A percentile compares a stretch with the other conserved stretches of the same genome.
Conservation (phyloP, 1,284 basidiomycete genomes). For the Austroboletus olivaceoglutinosus region DNA sequence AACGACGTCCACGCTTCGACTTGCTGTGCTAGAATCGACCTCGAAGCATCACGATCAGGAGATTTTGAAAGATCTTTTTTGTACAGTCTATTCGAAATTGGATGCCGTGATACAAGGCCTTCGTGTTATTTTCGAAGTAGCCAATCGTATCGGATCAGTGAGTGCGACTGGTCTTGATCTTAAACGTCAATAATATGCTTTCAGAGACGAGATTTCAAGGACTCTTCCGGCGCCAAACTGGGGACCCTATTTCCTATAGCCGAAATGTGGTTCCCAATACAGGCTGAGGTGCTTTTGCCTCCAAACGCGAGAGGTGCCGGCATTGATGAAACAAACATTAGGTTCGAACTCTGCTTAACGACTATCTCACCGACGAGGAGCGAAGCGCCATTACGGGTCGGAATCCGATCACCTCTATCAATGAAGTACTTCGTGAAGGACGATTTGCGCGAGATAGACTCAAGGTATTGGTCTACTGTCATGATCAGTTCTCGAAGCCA, state of each 20-base stretch:
- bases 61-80: slow-evolving; percentile 90
- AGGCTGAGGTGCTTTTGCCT: slow-evolving; percentile 70
- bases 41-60: slow-evolving; percentile 79
- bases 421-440: slow-evolving; percentile 89
- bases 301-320: slow-evolving; percentile 1
- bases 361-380: slow-evolving; percentile 90
- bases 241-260: slow-evolving; percentile 75
- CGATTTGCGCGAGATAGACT: slow-evolving; percentile 73
- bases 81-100: slow-evolving; percentile 96
- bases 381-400: slow-evolving; percentile 72
- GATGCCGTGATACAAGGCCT: slow-evolving; percentile 95
- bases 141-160: slow-evolving; percentile 84
- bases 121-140: slow-evolving; percentile 88
- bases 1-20: slow-evolving; percentile 54
- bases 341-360: slow-evolving; percentile 84
- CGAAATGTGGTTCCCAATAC: slow-evolving; percentile 92
- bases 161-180: slow-evolving; percentile 31
- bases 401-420: slow-evolving; percentile 90
- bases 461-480: slow-evolving; percentile 52
- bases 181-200: slow-evolving; percentile 6
- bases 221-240: slow-evolving; percentile 72
- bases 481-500: slow-evolving; percentile 1
- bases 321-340: slow-evolving; percentile 31
- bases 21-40: slow-evolving; percentile 77
- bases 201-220: slow-evolving; percentile 85